Percentiles rank a stretch among this genome's conserved stretches.
These are phyloP conservation scores for Halocafeteria seosinensis DNA, from an alignment of 108 stramenopile genomes.

Conservation along the genomic window DNA sequence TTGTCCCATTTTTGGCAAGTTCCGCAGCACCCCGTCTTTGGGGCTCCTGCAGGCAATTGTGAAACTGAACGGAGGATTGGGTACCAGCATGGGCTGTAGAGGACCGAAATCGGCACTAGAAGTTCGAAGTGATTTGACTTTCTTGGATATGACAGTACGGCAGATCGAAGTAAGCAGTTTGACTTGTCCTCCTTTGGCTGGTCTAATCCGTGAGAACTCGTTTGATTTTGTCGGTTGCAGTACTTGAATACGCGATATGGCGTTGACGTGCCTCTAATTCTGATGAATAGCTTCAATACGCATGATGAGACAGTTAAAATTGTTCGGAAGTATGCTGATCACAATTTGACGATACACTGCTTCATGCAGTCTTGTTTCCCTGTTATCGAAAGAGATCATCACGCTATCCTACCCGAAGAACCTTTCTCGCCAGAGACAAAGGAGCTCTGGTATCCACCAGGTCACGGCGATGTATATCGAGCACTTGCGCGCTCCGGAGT, in stretches of 20 bases:
- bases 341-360: constrained; percentile 40
- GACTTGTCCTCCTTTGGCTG: no score
- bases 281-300: constrained; percentile 98
- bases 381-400: constrained; percentile 53
- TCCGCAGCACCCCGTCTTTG: no score
- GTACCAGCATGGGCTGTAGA: constrained; percentile 81
- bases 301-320: constrained; percentile 79
- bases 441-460: constrained; percentile 96
- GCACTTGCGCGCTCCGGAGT: constrained; percentile 82
- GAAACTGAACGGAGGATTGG: constrained; percentile 97
- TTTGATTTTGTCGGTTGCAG: no score
- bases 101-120: constrained; percentile 86
- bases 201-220: no score
- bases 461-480: constrained; percentile 98
- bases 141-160: constrained; percentile 95
- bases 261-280: constrained; percentile 51
- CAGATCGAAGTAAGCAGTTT: no score
- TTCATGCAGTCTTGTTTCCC: constrained; percentile 8
- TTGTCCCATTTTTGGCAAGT: no score
- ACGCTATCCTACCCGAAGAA: constrained; percentile 19
- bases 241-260: constrained; percentile 6
- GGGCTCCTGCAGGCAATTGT: no score
- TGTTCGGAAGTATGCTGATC: constrained; percentile 44
- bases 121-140: constrained; percentile 90
- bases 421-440: background rate